A percentile compares a stretch with the other conserved stretches of the same genome.
Conservation (phyloP, 129 eudicot genomes). For the Deinandra increscens region DNA sequence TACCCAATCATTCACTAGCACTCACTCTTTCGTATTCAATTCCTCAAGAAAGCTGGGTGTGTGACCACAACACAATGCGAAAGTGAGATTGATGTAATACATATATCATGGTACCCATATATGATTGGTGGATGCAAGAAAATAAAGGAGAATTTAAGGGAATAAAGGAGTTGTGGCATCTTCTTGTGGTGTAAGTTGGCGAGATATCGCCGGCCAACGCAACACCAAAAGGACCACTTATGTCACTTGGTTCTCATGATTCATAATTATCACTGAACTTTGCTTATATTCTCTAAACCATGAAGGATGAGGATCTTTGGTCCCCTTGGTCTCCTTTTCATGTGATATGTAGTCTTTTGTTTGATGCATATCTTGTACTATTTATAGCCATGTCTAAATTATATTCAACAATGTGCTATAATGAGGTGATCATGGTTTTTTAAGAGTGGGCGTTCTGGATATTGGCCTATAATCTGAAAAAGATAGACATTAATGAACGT, state of each 20-base stretch:
- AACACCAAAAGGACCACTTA: conserved; percentile 26
- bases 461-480: too few species aligned
- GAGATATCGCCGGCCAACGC: conserved; percentile 26
- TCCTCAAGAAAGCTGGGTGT: conserved; percentile 25
- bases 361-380: conserved; percentile 7
- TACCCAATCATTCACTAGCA: too few species aligned
- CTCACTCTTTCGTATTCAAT: too few species aligned
- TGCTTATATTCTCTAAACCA: conserved; percentile 21
- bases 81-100: too few species aligned
- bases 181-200: conserved; percentile 17
- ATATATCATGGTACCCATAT: too few species aligned
- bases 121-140: neutral
- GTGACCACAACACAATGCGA: conserved; percentile 42
- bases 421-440: too few species aligned
- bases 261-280: conserved; percentile 3
- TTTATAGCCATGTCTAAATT: too few species aligned
- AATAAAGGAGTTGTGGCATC: conserved; percentile 38
- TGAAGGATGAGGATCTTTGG: conserved; percentile 20
- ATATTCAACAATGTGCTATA: too few species aligned
- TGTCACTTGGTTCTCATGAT: conserved; percentile 22
- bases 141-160: conserved; percentile 33
- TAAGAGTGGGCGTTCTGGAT: too few species aligned
- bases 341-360: conserved; percentile 5
- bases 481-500: too few species aligned
- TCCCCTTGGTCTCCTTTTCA: conserved; percentile 10